Conservation (phyloP, 805 yeast species). For the Yamadazyma sp. region DNA sequence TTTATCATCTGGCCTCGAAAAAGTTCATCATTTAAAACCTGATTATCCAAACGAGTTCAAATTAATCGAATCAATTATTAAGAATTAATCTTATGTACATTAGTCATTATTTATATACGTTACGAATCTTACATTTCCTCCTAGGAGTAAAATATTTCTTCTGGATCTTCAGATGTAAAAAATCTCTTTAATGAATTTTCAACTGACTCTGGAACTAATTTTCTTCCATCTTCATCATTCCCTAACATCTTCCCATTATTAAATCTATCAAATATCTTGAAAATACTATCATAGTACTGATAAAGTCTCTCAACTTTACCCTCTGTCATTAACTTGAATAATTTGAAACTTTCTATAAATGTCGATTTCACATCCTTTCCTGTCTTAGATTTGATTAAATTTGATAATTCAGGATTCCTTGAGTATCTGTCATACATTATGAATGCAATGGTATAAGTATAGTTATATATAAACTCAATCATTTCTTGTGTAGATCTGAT, state of each 20-base stretch:
- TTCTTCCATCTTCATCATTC: constrained; percentile 40
- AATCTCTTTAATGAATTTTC: constrained; percentile 47
- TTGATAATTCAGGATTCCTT: constrained; percentile 53
- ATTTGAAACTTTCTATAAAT: constrained; percentile 48
- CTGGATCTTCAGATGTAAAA: constrained; percentile 50
- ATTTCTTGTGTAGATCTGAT: constrained; percentile 47
- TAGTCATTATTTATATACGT: background rate
- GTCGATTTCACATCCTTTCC: constrained; percentile 49
- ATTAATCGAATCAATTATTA: constrained; percentile 43
- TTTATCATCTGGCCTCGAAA: constrained; percentile 19
- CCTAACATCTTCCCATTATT: constrained; percentile 31
- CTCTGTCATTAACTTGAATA: constrained; percentile 57
- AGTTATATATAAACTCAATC: constrained; percentile 51
- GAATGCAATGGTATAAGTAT: constrained; percentile 53
- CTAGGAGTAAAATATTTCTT: constrained; percentile 33
- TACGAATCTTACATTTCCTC: background rate
- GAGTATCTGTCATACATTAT: constrained; percentile 54
- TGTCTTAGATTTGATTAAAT: constrained; percentile 53
- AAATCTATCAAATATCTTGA: constrained; percentile 25
- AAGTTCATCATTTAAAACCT: constrained; percentile 42
- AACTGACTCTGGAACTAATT: constrained; percentile 48
- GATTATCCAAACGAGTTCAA: constrained; percentile 52
- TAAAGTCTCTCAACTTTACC: constrained; percentile 46
- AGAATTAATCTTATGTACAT: constrained; percentile 1
- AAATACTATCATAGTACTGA: constrained; percentile 39